Evolutionary conservation across 1,284 basidiomycete species (phyloP).

Genomic region (Cystobasidium sp.): DNA sequence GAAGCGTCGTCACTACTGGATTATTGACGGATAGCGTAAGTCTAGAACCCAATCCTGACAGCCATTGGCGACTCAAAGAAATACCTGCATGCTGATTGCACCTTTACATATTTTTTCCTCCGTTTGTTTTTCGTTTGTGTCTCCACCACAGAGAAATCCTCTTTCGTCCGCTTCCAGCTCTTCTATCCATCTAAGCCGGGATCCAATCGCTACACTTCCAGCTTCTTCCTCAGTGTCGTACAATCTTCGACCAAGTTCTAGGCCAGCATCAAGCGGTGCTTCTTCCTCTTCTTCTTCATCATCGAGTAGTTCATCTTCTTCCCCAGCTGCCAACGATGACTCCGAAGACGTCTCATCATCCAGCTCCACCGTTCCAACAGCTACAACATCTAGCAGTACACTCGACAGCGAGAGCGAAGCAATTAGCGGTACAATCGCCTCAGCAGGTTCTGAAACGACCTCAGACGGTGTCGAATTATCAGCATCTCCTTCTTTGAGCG

Average conservation of each 20-base stretch:
- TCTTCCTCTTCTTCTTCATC: conserved; percentile 17
- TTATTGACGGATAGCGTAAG: conserved; percentile 30
- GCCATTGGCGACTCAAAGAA: too few relatives aligned
- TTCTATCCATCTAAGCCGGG: neutral
- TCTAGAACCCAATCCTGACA: neutral
- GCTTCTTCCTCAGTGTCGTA: neutral
- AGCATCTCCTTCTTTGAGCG: neutral
- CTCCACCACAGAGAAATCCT: neutral
- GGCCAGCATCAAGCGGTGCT: neutral
- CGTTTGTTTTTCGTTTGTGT: neutral
- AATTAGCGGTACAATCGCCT: neutral
- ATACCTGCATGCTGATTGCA: too few relatives aligned
- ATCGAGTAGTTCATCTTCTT: neutral
- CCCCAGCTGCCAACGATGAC: neutral
- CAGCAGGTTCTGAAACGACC: conserved; percentile 17
- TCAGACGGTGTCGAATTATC: conserved; percentile 36
- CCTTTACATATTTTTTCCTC: neutral
- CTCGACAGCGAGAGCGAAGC: neutral
- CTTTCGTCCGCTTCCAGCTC: neutral
- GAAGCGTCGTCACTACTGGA: conserved; percentile 30
- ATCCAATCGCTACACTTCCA: neutral
- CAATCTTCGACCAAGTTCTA: neutral
- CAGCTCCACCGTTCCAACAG: neutral
- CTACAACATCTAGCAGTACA: neutral
- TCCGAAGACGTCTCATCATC: neutral